Conservation (phyloP, 768 basidiomycete species). For the Trametes punicea region DNA sequence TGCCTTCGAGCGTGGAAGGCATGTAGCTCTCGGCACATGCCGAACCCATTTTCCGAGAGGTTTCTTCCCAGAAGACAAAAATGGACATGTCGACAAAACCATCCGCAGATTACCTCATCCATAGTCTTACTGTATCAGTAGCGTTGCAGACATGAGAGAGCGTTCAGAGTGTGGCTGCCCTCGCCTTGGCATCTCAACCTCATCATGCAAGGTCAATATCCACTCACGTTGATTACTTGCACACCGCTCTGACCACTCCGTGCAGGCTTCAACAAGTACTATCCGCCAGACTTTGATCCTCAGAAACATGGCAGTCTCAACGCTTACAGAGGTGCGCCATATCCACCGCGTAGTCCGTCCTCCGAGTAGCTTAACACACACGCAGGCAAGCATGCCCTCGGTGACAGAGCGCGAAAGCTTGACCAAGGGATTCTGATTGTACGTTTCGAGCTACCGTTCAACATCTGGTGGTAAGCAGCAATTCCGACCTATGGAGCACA, state of each 20-base stretch:
- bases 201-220: conserved; percentile 42
- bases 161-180: neutral
- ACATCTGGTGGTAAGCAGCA: conserved; percentile 84
- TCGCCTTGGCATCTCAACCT: neutral
- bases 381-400: conserved; percentile 93
- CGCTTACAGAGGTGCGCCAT: conserved; percentile 63
- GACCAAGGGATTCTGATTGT: conserved; percentile 95
- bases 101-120: conserved; percentile 7
- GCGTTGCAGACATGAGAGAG: too few relatives aligned
- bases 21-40: conserved; percentile 17
- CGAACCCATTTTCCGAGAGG: neutral
- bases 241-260: neutral
- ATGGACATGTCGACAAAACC: neutral
- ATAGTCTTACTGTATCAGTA: too few relatives aligned
- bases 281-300: conserved; percentile 73
- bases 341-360: neutral
- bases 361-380: too few relatives aligned
- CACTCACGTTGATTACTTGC: neutral
- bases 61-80: neutral
- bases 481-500: too few relatives aligned
- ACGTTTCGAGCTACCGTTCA: conserved; percentile 94
- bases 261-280: conserved; percentile 74
- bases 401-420: conserved; percentile 89
- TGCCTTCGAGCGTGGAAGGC: conserved; percentile 17
- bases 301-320: conserved; percentile 72